Base-by-base conservation (phyloP, 179 eudicot species). In the Beta corolliflora region DNA sequence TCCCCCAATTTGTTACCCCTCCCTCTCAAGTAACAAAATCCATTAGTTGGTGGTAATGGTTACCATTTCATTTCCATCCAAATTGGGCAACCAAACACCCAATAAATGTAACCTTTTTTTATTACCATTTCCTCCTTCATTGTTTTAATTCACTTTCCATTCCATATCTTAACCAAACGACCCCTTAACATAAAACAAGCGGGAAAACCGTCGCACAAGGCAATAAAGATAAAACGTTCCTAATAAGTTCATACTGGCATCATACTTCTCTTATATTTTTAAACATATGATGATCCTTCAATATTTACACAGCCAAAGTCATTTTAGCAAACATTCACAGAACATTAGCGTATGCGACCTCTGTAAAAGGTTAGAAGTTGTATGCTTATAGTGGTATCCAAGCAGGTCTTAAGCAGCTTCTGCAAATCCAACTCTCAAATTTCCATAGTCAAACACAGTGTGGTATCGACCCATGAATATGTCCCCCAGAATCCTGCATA, bases 401-500 rank as follows among this genome's bases (percentile, higher is more conserved):
- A 9, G 25, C 11, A 29, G 36, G 64, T 12, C 36, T 82, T 85
- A 91, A 63, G 91, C 89, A 52, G 94, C 92, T 88, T 88, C 91
- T 0, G 97, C 97, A 71, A 92, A 92, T 70, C 97, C 97, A 55
- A 92, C 85, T 82, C 91, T 82, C 18, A 82, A 44, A 11, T 91
- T 92, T 8, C 92, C 97, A 78, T 77, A 85, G 82, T 92, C 97
- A 55, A 92, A 92, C 46, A 90, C 90, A 0, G 97, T 92, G 83
- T 92, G 97, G 81, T 90, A 92, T 41, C 79, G 78, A 46, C 94
- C 94, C 94, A 92, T 90, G 82, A 91, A 92, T 31, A 93, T 84
- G 73, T 93, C 97, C 66, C 97, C 97, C 88, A 93, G 63, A 70
- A 93, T 92, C 97, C 97, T 93, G 86, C 60, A 82, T 19, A 67